Evolutionary conservation across 1,139 yeast species (phyloP), one percentile per base, ranked within the genome.

Genomic region (Yamadazyma atmosphaerica): DNA sequence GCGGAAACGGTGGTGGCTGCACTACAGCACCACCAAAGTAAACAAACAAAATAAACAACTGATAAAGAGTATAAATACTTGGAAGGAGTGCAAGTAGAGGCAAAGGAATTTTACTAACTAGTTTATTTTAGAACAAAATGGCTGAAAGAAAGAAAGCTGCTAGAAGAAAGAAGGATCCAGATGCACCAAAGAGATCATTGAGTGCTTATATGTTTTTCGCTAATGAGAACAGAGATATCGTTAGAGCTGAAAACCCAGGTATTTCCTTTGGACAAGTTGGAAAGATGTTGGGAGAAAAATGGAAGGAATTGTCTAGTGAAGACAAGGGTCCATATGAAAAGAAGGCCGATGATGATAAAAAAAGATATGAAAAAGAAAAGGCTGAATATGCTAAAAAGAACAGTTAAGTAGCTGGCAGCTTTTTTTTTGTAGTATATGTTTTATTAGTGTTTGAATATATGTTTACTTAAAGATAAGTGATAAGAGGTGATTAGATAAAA

Each of bases 181-280:
- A 90, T 69, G 98, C 98, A 50, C 98, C 98, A 65, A 92, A 92
- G 87, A 85, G 98, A 70, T 88, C 98, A 27, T 75, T 92, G 63
- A 88, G 97, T 46, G 97, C 98, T 40, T 92, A 92, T 82, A 90
- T 92, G 98, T 90, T 86, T 79, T 92, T 90, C 61, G 98, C 98
- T 56, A 89, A 88, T 62, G 97, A 89, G 60, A 86, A 86, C 80
- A 89, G 98, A 76, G 97, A 90, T 67, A 79, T 81, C 51, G 96
- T 92, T 55, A 80, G 95, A 67, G 82, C 92, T 47, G 96, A 89
- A 66, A 86, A 90, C 79, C 96, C 96, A 52, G 95, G 95, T 63
- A 86, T 87, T 56, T 69, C 90, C 38, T 89, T 90, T 60, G 96
- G 96, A 54, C 90, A 86, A 70, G 89, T 88, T 50, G 96, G 96